A percentile compares a stretch with the other conserved stretches of the same genome.
Conservation (phyloP, 768 basidiomycete species). For the Amanita pallidorosea region DNA sequence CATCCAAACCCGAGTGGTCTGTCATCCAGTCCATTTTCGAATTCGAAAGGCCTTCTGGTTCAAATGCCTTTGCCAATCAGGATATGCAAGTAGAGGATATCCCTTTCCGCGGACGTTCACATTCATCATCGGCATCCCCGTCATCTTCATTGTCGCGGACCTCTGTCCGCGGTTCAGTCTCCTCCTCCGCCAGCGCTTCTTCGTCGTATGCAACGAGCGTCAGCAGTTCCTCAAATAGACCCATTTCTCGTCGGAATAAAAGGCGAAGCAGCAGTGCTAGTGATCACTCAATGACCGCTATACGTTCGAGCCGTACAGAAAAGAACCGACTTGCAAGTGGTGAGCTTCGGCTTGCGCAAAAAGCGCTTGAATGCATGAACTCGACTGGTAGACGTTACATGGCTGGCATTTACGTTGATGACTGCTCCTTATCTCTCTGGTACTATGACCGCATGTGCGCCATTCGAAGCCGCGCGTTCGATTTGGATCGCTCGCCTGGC, state of each 20-base stretch:
- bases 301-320: neutral
- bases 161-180: neutral
- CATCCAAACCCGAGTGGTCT: slow-evolving; percentile 1
- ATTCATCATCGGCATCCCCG: neutral
- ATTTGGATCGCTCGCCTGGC: neutral
- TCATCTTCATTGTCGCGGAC: neutral
- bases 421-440: slow-evolving; percentile 6
- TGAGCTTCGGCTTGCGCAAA: slow-evolving; percentile 2
- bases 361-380: slow-evolving; percentile 2
- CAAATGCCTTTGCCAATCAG: too few species aligned
- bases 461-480: slow-evolving; percentile 1
- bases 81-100: neutral
- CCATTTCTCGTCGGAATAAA: neutral
- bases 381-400: neutral
- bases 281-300: neutral
- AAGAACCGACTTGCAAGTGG: neutral
- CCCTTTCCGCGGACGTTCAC: neutral
- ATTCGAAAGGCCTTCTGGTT: neutral
- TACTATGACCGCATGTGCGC: slow-evolving; percentile 7
- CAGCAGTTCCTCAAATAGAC: neutral
- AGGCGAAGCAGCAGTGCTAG: neutral
- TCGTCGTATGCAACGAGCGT: neutral
- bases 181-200: neutral
- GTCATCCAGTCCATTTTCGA: slow-evolving; percentile 4
- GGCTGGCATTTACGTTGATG: neutral